Percentiles rank a stretch among this genome's conserved stretches.
phyloP scores from a whole-genome alignment of 352 stramenopile species.

The Pythium folliculosum region DNA sequence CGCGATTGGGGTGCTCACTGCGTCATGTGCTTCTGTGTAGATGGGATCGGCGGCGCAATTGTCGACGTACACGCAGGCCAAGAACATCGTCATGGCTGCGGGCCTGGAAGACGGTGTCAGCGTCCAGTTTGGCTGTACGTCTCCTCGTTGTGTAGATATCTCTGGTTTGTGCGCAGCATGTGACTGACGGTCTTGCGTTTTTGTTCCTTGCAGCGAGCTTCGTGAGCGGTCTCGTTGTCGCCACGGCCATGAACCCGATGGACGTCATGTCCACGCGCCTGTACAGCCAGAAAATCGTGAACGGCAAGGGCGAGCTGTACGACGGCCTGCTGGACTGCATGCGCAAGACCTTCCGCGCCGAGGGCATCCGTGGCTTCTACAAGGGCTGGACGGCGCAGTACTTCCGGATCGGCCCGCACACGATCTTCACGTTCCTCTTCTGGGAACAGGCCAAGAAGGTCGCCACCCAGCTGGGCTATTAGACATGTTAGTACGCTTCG shows the following conservation, averaged over 20 bases:
- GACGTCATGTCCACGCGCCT: slow-evolving; percentile 86
- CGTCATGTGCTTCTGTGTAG: slow-evolving; percentile 27
- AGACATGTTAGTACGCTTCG: slow-evolving; percentile 17
- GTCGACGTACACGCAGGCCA: slow-evolving; percentile 83
- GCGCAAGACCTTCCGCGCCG: slow-evolving; percentile 73
- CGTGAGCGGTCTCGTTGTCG: slow-evolving; percentile 77
- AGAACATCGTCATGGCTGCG: slow-evolving; percentile 76
- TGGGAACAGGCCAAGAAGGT: slow-evolving; percentile 85
- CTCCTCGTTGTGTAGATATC: background rate
- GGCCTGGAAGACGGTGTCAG: slow-evolving; percentile 73
- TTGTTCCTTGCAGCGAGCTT: slow-evolving; percentile 53
- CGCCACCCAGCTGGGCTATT: slow-evolving; percentile 65
- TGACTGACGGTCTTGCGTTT: slow-evolving; percentile 7
- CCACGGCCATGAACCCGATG: slow-evolving; percentile 88
- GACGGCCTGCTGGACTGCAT: slow-evolving; percentile 75
- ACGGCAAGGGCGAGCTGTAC: slow-evolving; percentile 85
- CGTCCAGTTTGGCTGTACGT: slow-evolving; percentile 80
- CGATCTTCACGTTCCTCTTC: slow-evolving; percentile 86
- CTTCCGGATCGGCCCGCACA: slow-evolving; percentile 85
- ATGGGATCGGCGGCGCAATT: slow-evolving; percentile 84
- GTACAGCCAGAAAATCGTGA: slow-evolving; percentile 87
- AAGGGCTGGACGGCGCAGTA: slow-evolving; percentile 89
- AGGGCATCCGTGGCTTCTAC: slow-evolving; percentile 83
- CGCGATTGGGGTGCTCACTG: background rate
- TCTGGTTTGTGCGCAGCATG: background rate